phyloP scores from a whole-genome alignment of 371 early-diverging fungal species.

The Rhizopus arrhizus region DNA sequence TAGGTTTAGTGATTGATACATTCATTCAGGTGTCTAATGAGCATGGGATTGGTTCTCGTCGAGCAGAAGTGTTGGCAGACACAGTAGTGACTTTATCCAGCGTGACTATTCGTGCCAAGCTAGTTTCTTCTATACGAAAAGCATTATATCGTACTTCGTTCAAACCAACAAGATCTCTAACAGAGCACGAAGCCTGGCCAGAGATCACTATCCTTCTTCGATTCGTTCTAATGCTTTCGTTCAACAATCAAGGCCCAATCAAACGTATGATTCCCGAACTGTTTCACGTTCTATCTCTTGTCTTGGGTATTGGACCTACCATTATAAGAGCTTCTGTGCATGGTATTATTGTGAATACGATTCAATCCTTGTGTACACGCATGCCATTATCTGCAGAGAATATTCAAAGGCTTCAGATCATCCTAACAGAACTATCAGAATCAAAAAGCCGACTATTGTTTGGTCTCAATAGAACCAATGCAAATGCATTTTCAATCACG shows the following conservation, averaged over 20 bases:
- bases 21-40: slow-evolving; percentile 78
- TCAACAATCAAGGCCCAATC: slow-evolving; percentile 70
- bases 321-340: slow-evolving; percentile 82
- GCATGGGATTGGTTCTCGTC: slow-evolving; percentile 72
- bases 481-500: slow-evolving; percentile 67
- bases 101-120: slow-evolving; percentile 72
- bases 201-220: slow-evolving; percentile 84
- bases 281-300: slow-evolving; percentile 75
- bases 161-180: slow-evolving; percentile 65
- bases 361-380: slow-evolving; percentile 80
- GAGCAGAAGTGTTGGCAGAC: slow-evolving; percentile 82
- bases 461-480: slow-evolving; percentile 68
- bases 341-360: slow-evolving; percentile 84
- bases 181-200: slow-evolving; percentile 81
- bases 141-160: slow-evolving; percentile 66
- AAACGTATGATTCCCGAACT: slow-evolving; percentile 81
- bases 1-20: slow-evolving; percentile 75
- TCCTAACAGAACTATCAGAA: slow-evolving; percentile 69
- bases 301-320: slow-evolving; percentile 81
- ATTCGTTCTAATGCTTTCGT: slow-evolving; percentile 85
- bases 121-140: slow-evolving; percentile 73
- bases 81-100: slow-evolving; percentile 80
- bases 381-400: slow-evolving; percentile 59
- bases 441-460: slow-evolving; percentile 74
- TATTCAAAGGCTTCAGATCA: slow-evolving; percentile 51